A percentile compares a stretch with the other conserved stretches of the same genome.
Conservation (phyloP, 2,329 filamentous ascomycete genomes). For the Aureobasidium leucospermi region DNA sequence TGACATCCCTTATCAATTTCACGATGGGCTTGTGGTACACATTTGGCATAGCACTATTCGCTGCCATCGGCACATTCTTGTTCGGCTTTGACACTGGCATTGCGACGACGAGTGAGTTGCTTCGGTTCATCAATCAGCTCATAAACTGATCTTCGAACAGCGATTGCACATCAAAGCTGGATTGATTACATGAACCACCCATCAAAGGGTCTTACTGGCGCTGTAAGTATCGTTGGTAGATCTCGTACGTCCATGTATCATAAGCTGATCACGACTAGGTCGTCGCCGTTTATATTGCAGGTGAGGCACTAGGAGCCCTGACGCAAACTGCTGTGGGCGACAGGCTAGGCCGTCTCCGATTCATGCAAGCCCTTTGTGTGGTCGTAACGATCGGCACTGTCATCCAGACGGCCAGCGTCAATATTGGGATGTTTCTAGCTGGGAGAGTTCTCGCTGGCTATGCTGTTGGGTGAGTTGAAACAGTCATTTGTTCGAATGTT, state of each 20-base stretch:
- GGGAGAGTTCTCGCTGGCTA: conserved; percentile 25
- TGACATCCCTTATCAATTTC: neutral
- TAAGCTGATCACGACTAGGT: conserved; percentile 47
- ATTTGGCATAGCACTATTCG: conserved; percentile 47
- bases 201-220: conserved; percentile 48
- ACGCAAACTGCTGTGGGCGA: conserved; percentile 48
- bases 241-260: conserved; percentile 34
- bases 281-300: conserved; percentile 51
- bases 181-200: conserved; percentile 52
- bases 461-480: conserved; percentile 20
- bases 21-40: conserved; percentile 40
- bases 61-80: conserved; percentile 52
- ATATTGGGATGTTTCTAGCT: conserved; percentile 30
- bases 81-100: conserved; percentile 56
- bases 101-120: conserved; percentile 42
- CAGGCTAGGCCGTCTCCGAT: conserved; percentile 31
- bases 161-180: conserved; percentile 55
- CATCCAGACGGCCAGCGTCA: conserved; percentile 48
- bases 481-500: neutral
- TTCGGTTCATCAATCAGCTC: too few relatives aligned
- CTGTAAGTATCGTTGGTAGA: conserved; percentile 46
- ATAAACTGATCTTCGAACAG: neutral
- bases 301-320: conserved; percentile 48
- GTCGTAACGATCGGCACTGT: conserved; percentile 48
- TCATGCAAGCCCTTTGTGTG: conserved; percentile 41